Conservation (phyloP, 306 rosid genomes). For the Malus orientalis region DNA sequence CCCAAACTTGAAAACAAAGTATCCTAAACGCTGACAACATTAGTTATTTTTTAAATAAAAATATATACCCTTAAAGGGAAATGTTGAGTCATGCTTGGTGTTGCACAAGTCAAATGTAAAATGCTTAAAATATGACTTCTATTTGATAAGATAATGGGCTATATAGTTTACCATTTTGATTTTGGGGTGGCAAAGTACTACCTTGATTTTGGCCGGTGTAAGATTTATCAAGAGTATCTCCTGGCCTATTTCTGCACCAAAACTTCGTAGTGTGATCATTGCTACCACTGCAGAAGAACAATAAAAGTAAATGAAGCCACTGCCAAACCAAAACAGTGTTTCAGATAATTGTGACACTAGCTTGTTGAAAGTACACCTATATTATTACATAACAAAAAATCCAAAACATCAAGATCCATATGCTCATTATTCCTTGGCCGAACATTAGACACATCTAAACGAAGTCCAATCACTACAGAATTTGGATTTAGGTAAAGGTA, state of each 20-base stretch:
- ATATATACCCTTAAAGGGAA: not conserved
- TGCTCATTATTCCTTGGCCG: not conserved
- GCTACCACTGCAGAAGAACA: conserved; percentile 82
- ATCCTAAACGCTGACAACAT: not conserved
- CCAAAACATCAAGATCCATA: not conserved
- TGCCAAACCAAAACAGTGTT: not conserved
- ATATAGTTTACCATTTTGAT: not conserved
- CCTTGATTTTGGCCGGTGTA: conserved; percentile 64
- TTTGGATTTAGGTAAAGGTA: not conserved
- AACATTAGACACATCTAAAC: not conserved
- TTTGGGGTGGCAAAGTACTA: conserved; percentile 3
- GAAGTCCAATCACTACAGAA: not conserved
- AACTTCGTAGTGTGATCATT: conserved; percentile 94
- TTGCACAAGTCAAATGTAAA: not conserved
- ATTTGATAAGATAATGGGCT: not conserved
- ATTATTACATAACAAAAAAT: not conserved
- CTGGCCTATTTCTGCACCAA: conserved; percentile 98
- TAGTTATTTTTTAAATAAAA: not conserved
- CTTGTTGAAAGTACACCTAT: not conserved
- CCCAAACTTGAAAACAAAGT: not conserved
- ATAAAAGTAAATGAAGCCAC: conserved; percentile 7
- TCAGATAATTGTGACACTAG: not conserved
- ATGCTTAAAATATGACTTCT: not conserved
- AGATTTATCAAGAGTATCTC: conserved; percentile 84
- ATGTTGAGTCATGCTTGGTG: not conserved